Percentiles rank a stretch among this genome's conserved stretches.
These are phyloP conservation scores for Trichoderma asperellum DNA, from an alignment of 2,329 filamentous ascomycete genomes.

Conservation along the genomic window DNA sequence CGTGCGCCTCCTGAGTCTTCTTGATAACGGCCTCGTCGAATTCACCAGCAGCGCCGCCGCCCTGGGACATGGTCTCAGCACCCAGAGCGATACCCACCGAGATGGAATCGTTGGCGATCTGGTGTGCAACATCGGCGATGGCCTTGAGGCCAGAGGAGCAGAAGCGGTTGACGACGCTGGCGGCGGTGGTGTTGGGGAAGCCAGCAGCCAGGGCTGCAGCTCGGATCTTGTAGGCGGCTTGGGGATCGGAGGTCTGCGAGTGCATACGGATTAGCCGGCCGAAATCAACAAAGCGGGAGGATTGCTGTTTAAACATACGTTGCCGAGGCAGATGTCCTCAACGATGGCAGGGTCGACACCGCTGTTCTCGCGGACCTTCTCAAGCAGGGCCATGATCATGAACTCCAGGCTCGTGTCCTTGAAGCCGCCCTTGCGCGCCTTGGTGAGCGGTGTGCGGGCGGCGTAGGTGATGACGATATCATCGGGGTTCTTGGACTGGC, in stretches of 20 bases:
- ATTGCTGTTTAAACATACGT: constrained; percentile 57
- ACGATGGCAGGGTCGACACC: constrained; percentile 79
- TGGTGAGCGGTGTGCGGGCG: constrained; percentile 84
- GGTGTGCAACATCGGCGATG: constrained; percentile 89
- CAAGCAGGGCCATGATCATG: constrained; percentile 79
- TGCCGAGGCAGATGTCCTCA: constrained; percentile 90
- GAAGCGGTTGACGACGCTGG: constrained; percentile 89
- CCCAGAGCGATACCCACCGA: constrained; percentile 86
- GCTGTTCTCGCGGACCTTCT: constrained; percentile 72
- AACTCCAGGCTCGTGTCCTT: constrained; percentile 93
- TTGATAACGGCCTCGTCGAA: constrained; percentile 77
- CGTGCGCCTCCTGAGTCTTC: constrained; percentile 73
- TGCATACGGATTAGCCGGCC: constrained; percentile 17
- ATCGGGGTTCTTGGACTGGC: constrained; percentile 89
- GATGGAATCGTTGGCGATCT: constrained; percentile 80
- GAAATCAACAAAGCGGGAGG: not conserved
- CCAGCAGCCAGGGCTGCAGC: constrained; percentile 88
- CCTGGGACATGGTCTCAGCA: constrained; percentile 81
- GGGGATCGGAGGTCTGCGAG: constrained; percentile 73
- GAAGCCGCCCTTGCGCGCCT: constrained; percentile 88
- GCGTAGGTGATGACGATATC: constrained; percentile 96
- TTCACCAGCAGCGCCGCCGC: constrained; percentile 66
- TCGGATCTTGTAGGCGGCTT: constrained; percentile 88
- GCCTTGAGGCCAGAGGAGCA: constrained; percentile 96
- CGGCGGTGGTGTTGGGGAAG: constrained; percentile 86